Base-by-base conservation (phyloP, 768 basidiomycete species). In the Russula vinacea region DNA sequence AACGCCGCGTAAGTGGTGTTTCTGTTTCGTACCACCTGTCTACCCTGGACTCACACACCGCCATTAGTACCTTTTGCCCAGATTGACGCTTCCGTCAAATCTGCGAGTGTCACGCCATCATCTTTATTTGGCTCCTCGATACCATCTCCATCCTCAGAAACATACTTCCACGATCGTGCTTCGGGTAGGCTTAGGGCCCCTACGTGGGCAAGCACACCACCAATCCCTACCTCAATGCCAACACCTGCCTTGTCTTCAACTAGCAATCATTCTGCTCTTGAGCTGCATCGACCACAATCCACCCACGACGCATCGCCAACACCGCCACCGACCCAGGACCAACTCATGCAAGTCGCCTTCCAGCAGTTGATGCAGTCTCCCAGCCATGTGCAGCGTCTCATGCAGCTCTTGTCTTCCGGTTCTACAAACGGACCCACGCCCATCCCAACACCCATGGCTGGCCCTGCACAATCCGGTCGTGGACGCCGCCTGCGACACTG, bases 361-460 rank as follows among this genome's bases (percentile, higher is more conserved):
- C 65, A 73, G 39, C 64, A 69, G 24, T 32, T 74, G 40, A 42
- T 73, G 44, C 68, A 70, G 29, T 70, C 72, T n/a, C 73, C 73
- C 0, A 56, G 51, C 1, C 69, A 71, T 37, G 58, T 74, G 40
- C 73, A 74, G 40, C 71, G 71, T 29, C 62, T 74, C 56, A 50
- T 74, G 61, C 69, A 69, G 11, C 66, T 71, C 8, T 52, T 74
- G 13, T 65, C 68, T 7, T 60, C 62, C 17, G 13, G 45, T 54
- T 47, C 62, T n/a, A 16, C 60, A 17, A 58, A 56, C 16, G 59
- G 47, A 3, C 24, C 64, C 5, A 24, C 55, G 0, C 26, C 56
- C 8, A 24, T 52, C n/a, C 8, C 62, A 51, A 26, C 64, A 7
- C 40, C 64, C 24, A 26, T 65, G 9, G 42, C 64, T 14, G 14